These are phyloP conservation scores for Logfia minima DNA, from an alignment of 129 eudicot species.

Conservation along the genomic window DNA sequence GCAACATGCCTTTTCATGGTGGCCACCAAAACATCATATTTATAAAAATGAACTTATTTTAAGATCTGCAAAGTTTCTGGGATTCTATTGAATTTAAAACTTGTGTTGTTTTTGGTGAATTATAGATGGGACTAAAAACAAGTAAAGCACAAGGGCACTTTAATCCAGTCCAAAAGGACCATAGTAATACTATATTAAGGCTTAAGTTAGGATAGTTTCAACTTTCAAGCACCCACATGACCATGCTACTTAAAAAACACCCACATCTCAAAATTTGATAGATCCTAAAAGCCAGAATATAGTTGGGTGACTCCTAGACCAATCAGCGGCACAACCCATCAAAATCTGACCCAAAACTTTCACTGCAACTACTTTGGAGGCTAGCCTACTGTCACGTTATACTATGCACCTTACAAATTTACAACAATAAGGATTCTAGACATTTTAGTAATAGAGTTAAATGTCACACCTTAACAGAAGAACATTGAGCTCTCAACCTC, in stretches of 20 bases:
- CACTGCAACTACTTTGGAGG: not conserved
- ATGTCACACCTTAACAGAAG: slow-evolving; percentile 59
- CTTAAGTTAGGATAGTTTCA: slow-evolving; percentile 32
- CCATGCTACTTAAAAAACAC: slow-evolving; percentile 15
- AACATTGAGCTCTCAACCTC: slow-evolving; percentile 81
- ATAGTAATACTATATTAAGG: slow-evolving; percentile 25
- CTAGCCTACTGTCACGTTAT: slow-evolving; percentile 16
- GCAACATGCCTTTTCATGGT: not conserved
- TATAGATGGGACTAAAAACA: not conserved
- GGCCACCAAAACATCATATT: not conserved
- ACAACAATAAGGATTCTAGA: slow-evolving; percentile 20
- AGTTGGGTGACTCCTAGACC: slow-evolving; percentile 21
- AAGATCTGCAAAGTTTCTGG: not conserved
- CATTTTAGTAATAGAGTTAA: slow-evolving; percentile 4
- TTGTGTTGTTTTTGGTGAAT: not conserved
- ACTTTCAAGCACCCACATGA: slow-evolving; percentile 31
- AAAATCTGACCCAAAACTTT: not conserved
- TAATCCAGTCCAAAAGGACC: slow-evolving; percentile 27
- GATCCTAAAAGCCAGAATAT: slow-evolving; percentile 20
- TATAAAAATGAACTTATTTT: no score
- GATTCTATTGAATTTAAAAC: not conserved
- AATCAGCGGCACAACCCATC: slow-evolving; percentile 24
- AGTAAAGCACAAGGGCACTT: slow-evolving; percentile 18
- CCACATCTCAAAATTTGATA: slow-evolving; percentile 29
- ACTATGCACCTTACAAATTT: slow-evolving; percentile 29